Base-by-base conservation (phyloP, 2,329 filamentous ascomycete species). In the Daldinia sp. region DNA sequence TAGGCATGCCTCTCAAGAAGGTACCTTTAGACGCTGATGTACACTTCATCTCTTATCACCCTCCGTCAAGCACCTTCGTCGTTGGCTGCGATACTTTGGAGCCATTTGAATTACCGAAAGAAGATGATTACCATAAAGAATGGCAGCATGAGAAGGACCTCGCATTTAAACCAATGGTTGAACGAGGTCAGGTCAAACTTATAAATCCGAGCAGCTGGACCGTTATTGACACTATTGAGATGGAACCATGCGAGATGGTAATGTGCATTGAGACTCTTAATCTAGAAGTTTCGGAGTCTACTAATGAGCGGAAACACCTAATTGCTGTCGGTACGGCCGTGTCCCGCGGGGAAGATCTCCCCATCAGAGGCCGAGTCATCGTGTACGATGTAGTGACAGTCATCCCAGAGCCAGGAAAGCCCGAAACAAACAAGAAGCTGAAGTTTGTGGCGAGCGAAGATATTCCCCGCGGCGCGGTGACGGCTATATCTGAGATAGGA, bases 331-430 rank as follows among this genome's bases (percentile, higher is more conserved):
- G 94, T 11, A 97, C 94, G 0, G 90, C 93, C 1, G 85, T 95
- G 23, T 85, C 89, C n/a, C 90, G 90, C 63, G 95, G 95, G 37
- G 95, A 99, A 77, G 95, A 98, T 72, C 86, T 96, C 58, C 90
- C 94, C 0, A 90, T 93, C 0, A 88, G 91, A 45, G 95, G 95
- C 2, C 87, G 90, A 37, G 86, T 99, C 35, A 93, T 95, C 71
- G 91, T 98, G 48, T 96, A 95, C 72, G 94, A 97, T 72, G 86
- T 99, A 27, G 93, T 96, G 60, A 87, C 90, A 30, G 95, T 99
- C 29, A 94, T 97, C 0, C 94, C 95, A 0, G 90, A 97, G 66
- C 93, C 93, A 0, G 92, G 88, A 15, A 86, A 86, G 6, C 92
- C 93, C 0, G 94, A 97, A 76, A 97, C 92, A 1, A 91, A 93